These are phyloP conservation scores for Amanita muscaria DNA, from an alignment of 768 basidiomycete genomes.

Conservation along the genomic window DNA sequence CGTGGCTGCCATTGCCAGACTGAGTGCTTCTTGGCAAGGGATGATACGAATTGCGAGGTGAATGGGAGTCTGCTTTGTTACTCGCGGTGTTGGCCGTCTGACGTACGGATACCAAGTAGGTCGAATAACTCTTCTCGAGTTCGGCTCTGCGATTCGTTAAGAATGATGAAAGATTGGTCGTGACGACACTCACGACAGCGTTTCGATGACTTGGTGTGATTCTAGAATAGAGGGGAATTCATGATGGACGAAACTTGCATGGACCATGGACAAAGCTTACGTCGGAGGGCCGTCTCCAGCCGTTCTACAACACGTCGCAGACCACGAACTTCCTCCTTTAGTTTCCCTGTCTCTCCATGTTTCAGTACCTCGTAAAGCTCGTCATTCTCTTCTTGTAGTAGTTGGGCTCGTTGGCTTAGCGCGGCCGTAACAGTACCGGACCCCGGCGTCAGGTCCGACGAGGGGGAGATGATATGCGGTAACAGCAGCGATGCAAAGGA, in stretches of 20 bases:
- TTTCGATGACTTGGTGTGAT: conserved; percentile 64
- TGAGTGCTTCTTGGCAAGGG: conserved; percentile 18
- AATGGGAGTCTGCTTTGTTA: conserved; percentile 33
- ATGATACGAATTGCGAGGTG: conserved; percentile 41
- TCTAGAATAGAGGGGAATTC: conserved; percentile 33
- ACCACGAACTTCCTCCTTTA: conserved; percentile 75
- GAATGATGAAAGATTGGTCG: conserved; percentile 7
- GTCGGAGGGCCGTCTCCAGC: conserved; percentile 69
- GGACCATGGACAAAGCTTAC: conserved; percentile 34
- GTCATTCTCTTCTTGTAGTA: conserved; percentile 82
- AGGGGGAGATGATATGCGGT: conserved; percentile 50
- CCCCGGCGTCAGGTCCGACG: conserved; percentile 24
- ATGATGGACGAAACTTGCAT: conserved; percentile 1
- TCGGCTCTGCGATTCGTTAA: conserved; percentile 43
- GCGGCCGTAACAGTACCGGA: conserved; percentile 61
- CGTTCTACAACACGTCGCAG: conserved; percentile 58
- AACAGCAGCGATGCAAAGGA: conserved; percentile 59
- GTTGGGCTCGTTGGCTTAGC: conserved; percentile 60
- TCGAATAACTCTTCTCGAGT: conserved; percentile 67
- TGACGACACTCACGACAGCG: conserved; percentile 54
- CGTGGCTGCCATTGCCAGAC: conserved; percentile 21
- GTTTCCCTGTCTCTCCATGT: conserved; percentile 64
- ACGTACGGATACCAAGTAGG: conserved; percentile 39
- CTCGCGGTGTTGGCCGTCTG: conserved; percentile 29
- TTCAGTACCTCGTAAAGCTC: conserved; percentile 73